Percentiles rank a stretch among this genome's conserved stretches.
Conservation (phyloP, 2,329 filamentous ascomycete genomes). For the Hypomyces rosellus region DNA sequence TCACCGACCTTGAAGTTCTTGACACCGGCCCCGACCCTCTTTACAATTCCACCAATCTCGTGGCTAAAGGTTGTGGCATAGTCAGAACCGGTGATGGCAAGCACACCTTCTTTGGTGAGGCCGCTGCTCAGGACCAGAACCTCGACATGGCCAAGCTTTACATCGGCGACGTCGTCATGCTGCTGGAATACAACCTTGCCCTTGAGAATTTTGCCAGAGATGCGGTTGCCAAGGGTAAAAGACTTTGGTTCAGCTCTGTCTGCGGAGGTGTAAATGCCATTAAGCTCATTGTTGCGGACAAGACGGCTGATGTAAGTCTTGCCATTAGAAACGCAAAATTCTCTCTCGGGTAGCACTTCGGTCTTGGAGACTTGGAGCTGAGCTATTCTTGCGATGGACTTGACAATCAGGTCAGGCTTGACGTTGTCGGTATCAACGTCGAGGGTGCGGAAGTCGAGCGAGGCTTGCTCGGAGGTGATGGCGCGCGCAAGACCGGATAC, state of each 20-base stretch:
- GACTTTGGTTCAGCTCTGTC: constrained; percentile 8
- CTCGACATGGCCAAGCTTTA: constrained; percentile 20
- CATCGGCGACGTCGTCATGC: constrained; percentile 13
- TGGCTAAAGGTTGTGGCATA: constrained; percentile 19
- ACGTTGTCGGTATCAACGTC: constrained; percentile 18
- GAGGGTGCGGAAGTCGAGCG: constrained; percentile 19
- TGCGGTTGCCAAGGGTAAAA: constrained; percentile 11
- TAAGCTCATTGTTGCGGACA: constrained; percentile 15
- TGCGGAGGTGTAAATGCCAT: constrained; percentile 13
- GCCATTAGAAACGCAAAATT: constrained; percentile 17
- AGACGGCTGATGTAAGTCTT: constrained; percentile 22
- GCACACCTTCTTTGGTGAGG: constrained; percentile 19
- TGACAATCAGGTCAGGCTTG: constrained; percentile 5
- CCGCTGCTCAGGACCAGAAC: constrained; percentile 19
- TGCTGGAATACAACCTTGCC: constrained; percentile 16
- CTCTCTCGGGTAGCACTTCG: constrained; percentile 15
- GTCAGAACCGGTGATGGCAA: constrained; percentile 20
- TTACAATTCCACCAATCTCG: constrained; percentile 21
- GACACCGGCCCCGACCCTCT: constrained; percentile 14
- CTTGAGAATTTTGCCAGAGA: constrained; percentile 15
- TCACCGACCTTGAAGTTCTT: constrained; percentile 17
- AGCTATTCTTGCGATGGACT: constrained; percentile 13
- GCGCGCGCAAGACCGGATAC: constrained; percentile 19
- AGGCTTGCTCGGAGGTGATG: constrained; percentile 20
- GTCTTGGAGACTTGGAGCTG: constrained; percentile 10